These are phyloP conservation scores for Apiotrichum laibachii DNA, from an alignment of 1,284 basidiomycete genomes.

Conservation along the genomic window DNA sequence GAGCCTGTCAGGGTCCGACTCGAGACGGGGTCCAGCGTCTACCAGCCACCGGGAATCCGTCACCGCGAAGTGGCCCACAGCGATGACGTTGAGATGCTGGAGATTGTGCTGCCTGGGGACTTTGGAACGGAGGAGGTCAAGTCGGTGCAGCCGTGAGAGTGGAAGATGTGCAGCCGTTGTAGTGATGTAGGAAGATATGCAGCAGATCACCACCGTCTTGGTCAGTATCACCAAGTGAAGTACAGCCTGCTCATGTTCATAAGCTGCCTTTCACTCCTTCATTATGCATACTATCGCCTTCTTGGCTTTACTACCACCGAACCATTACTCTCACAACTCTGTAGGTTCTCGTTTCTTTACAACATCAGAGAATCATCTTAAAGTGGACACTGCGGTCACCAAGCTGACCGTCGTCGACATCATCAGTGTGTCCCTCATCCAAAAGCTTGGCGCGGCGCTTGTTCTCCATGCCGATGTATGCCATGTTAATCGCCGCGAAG, in stretches of 20 bases:
- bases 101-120: slow-evolving; percentile 11
- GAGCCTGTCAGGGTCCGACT: slow-evolving; percentile 7
- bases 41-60: slow-evolving; percentile 14
- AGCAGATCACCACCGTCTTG: too few relatives aligned
- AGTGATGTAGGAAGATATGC: too few relatives aligned
- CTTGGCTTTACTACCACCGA: too few relatives aligned
- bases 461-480: slow-evolving; percentile 21
- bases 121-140: slow-evolving; percentile 11
- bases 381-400: slow-evolving; percentile 12
- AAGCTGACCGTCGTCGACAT: not conserved
- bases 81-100: slow-evolving; percentile 17
- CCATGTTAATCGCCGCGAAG: slow-evolving; percentile 20
- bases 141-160: not conserved
- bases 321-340: too few relatives aligned
- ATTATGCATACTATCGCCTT: too few relatives aligned
- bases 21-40: slow-evolving; percentile 5
- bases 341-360: too few relatives aligned
- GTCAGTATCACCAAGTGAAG: too few relatives aligned
- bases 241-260: too few relatives aligned
- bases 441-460: slow-evolving; percentile 1
- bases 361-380: slow-evolving; percentile 8
- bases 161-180: not conserved
- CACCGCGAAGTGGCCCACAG: slow-evolving; percentile 13
- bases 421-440: slow-evolving; percentile 1
- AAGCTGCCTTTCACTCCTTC: too few relatives aligned